Conservation (phyloP, 139 green algal genomes). For the Diplosphaera chodatii region DNA sequence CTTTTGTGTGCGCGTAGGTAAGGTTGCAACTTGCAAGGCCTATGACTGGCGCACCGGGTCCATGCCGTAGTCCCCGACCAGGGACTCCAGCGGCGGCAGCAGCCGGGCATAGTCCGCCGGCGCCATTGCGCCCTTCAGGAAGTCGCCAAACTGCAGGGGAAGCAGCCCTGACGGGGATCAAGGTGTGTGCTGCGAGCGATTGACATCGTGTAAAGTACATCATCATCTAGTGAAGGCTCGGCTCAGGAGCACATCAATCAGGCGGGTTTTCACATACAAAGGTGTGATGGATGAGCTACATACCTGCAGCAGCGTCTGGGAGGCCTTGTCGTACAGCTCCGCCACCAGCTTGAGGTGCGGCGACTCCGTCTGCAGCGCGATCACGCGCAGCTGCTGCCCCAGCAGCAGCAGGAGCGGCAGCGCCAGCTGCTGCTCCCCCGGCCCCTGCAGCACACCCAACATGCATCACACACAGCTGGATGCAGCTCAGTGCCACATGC, state of each 20-base stretch:
- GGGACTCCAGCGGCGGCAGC: conserved; percentile 43
- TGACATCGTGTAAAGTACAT: too few species aligned
- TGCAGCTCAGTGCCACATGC: too few species aligned
- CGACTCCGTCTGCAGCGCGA: conserved; percentile 41
- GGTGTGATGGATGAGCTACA: too few species aligned
- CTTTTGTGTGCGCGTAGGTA: too few species aligned
- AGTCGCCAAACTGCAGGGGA: conserved; percentile 68
- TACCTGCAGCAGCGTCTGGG: conserved; percentile 43
- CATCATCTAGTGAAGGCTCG: too few species aligned
- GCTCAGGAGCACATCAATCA: too few species aligned
- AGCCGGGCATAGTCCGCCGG: conserved; percentile 39
- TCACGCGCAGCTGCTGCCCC: conserved; percentile 66
- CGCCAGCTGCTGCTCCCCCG: conserved; percentile 39
- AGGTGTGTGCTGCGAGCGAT: too few species aligned
- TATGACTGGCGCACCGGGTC: conserved; percentile 37
- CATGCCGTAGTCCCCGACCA: conserved; percentile 51
- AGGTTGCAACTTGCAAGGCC: too few species aligned
- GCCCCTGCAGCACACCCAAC: too few species aligned
- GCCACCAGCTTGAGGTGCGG: conserved; percentile 76
- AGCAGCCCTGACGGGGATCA: too few species aligned
- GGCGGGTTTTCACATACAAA: too few species aligned
- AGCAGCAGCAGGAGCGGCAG: conserved; percentile 73
- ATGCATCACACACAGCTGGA: too few species aligned
- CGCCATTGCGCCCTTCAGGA: conserved; percentile 48
- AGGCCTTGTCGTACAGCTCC: conserved; percentile 76